phyloP scores from a whole-genome alignment of 2,329 filamentous ascomycete genomes.

The Calonectria ilicicola region DNA sequence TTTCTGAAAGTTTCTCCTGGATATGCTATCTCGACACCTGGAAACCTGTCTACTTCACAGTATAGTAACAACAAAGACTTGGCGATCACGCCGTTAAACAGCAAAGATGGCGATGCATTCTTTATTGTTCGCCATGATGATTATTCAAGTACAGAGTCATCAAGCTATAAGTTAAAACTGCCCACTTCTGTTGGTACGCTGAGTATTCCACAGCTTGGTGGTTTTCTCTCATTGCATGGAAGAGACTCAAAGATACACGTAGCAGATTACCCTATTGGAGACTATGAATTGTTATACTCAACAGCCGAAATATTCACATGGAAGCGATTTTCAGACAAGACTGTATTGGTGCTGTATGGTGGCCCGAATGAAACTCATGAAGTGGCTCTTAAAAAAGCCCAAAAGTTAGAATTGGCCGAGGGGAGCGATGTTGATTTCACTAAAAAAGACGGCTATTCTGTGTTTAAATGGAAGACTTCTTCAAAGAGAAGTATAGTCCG shows the following conservation, averaged over 20 bases:
- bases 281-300: constrained; percentile 72
- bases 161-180: constrained; percentile 73
- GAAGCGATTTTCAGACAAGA: constrained; percentile 71
- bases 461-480: constrained; percentile 49
- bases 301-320: constrained; percentile 78
- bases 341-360: constrained; percentile 73
- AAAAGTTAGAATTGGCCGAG: constrained; percentile 33
- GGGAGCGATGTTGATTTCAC: constrained; percentile 45
- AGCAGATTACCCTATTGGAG: constrained; percentile 73
- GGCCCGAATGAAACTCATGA: constrained; percentile 73
- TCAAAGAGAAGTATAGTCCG: constrained; percentile 46
- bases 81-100: constrained; percentile 71
- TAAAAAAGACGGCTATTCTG: constrained; percentile 25
- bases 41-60: constrained; percentile 60
- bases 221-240: constrained; percentile 67
- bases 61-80: constrained; percentile 65
- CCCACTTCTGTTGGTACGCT: constrained; percentile 65
- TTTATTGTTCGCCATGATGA: constrained; percentile 76
- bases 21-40: constrained; percentile 72
- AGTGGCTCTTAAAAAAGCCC: constrained; percentile 58
- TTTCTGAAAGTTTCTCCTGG: constrained; percentile 80
- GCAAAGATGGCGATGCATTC: constrained; percentile 64
- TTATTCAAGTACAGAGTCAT: constrained; percentile 69
- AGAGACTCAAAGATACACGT: constrained; percentile 77
- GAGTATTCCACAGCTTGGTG: constrained; percentile 68